Evolutionary conservation across 2,329 filamentous ascomycete species (phyloP), one percentile per base, ranked within the genome.

Genomic region (Helotiales sp.): DNA sequence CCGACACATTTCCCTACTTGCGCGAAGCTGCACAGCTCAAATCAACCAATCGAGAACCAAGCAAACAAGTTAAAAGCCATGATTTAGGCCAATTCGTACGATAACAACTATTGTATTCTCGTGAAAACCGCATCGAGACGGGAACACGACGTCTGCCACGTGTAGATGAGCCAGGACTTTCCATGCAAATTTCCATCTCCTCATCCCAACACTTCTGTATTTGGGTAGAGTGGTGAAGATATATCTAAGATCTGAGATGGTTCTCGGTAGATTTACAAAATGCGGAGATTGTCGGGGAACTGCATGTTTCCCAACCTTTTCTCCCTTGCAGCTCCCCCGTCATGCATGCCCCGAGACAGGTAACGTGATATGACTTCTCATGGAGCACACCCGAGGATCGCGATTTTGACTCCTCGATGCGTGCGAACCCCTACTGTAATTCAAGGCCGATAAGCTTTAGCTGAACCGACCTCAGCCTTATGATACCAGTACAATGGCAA

Each of bases 321-420:
- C 17, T 36, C 27, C 55, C 40, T 34, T 48, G 55, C 27, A 38
- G 19, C 27, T 15, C n/a, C 51, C n/a, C 30, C 48, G 46, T 49
- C 46, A 25, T 56, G 50, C 53, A 56, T 51, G 36, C n/a, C 15
- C 17, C 27, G 46, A 36, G 51, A 58, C 34, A 17, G 40, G 27
- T 19, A 52, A 33, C 40, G 25, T 42, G 44, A 56, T 59, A 24
- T 44, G 49, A 59, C 53, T 25, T 6, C 49, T 56, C 57, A 56
- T 50, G 49, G 33, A 24, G 33, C 22, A 54, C 48, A 48, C n/a
- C n/a, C n/a, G n/a, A n/a, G n/a, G n/a, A n/a, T n/a, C n/a, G n/a
- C 48, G 48, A 59, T 59, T 48, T 7, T 13, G 46, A 50, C 47
- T 24, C 24, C 22, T 25, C 22, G 38, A 31, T 44, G 46, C 46